Base-by-base conservation (phyloP, 1,284 basidiomycete genomes). In the Leccinum pachyderme region DNA sequence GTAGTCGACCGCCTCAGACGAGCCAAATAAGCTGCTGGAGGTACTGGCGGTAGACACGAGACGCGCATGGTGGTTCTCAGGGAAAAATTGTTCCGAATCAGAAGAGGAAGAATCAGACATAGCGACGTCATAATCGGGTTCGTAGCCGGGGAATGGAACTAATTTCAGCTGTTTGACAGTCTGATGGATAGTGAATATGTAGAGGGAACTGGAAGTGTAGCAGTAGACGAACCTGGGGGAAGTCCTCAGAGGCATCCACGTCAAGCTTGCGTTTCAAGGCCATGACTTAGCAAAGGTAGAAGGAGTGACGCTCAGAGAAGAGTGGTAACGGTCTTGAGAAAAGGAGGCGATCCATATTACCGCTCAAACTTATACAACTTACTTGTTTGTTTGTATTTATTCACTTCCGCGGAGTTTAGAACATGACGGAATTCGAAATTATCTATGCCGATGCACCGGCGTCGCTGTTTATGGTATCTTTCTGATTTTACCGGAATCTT, bases 261-360 rank as follows among this genome's bases (percentile, higher is more conserved):
- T 84, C 82, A 55, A 88, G 77, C 74, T 91, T 91, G 68, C 89
- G 81, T 70, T 91, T 91, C 66, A 87, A 62, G 47, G 81, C 77
- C 86, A 89, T 89, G 59, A 37, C 54, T 57, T 47, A 57, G 55
- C 47, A 55, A 69, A 67, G 32, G 35, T 11, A 28, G 66, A 71
- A 6, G 7, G 22, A 37, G 7, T 59, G 27, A 32, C 15, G 15
- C 18, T n/a, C 43, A 66, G 25, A 29, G 25, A 54, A 37, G 28
- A 54, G 49, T 53, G 57, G 56, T 53, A 58, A 31, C 11, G 45
- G 63, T 69, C 54, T 70, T 69, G 60, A 45, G 55, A 63, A 65
- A 66, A 67, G 65, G 59, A 62, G 58, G 25, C 18, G 3, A 22
- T 49, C 7, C 50, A 54, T 58, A 28, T 63, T 55, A 65, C 61